A percentile compares a stretch with the other conserved stretches of the same genome.
Evolutionary conservation across 2,329 filamentous ascomycete species (phyloP).

Genomic region (Rutstroemia sp.): DNA sequence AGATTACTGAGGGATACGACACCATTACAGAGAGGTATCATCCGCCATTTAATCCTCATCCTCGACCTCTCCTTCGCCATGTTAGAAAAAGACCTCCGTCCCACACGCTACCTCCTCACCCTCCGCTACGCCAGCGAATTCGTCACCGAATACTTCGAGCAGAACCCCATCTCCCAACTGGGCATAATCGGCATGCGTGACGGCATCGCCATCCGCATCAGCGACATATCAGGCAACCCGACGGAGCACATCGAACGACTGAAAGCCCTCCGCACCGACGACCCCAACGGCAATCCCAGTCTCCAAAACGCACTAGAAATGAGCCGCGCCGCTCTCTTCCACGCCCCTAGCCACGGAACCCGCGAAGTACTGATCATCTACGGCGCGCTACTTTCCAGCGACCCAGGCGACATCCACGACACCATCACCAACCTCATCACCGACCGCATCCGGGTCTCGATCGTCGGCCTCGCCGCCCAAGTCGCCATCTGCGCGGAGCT

Average conservation of each 20-base stretch:
- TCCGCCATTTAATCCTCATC: constrained; percentile 87
- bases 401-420: constrained; percentile 91
- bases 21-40: constrained; percentile 91
- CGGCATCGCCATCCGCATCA: constrained; percentile 77
- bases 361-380: constrained; percentile 88
- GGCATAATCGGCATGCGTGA: constrained; percentile 91
- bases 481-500: constrained; percentile 89
- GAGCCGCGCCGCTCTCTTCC: constrained; percentile 84
- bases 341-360: constrained; percentile 88
- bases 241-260: constrained; percentile 78
- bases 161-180: constrained; percentile 95
- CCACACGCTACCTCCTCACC: constrained; percentile 75
- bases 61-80: constrained; percentile 91
- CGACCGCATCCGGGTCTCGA: constrained; percentile 78
- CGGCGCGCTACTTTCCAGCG: constrained; percentile 81
- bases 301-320: constrained; percentile 95
- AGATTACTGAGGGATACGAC: constrained; percentile 89
- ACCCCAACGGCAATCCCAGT: constrained; percentile 69
- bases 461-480: constrained; percentile 86
- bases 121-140: constrained; percentile 81
- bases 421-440: constrained; percentile 72
- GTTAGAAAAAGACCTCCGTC: constrained; percentile 89
- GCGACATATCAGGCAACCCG: constrained; percentile 86
- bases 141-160: constrained; percentile 91
- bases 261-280: constrained; percentile 54